phyloP scores from a whole-genome alignment of 164 flowering plant genomes.

The Dillenia turbinata region DNA sequence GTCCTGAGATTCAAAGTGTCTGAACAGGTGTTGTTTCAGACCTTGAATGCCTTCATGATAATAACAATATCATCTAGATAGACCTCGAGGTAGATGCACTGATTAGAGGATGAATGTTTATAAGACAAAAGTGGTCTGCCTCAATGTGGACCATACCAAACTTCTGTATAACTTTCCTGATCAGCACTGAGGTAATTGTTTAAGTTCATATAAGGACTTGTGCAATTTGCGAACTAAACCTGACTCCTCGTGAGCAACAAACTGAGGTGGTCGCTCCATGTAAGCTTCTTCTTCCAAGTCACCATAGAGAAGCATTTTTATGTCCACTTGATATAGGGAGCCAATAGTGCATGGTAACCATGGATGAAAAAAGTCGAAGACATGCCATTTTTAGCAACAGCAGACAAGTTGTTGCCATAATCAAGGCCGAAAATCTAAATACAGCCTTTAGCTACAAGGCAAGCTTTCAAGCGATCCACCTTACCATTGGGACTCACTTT shows the following conservation, averaged over 20 bases:
- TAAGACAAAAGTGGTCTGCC: background rate
- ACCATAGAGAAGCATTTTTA: background rate
- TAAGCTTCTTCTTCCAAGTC: no score
- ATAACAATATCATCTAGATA: background rate
- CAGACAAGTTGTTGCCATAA: no score
- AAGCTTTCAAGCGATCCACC: no score
- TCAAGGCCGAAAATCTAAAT: no score
- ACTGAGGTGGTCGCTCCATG: background rate
- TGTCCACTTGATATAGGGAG: no score
- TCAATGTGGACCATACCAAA: background rate
- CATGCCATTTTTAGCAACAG: no score
- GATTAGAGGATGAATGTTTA: background rate
- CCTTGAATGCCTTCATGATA: no score
- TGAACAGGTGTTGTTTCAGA: no score
- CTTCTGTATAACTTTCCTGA: background rate
- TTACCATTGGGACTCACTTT: no score
- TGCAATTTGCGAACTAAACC: background rate
- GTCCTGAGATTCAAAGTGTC: background rate
- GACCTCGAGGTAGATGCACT: background rate
- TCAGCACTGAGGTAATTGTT: background rate
- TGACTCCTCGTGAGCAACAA: background rate
- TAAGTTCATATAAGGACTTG: background rate
- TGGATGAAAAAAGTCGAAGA: no score
- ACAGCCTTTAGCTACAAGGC: no score
- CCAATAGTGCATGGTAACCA: no score